Evolutionary conservation across 176 grass and related monocot species (phyloP).

Genomic region (Calamus simplicifolius): DNA sequence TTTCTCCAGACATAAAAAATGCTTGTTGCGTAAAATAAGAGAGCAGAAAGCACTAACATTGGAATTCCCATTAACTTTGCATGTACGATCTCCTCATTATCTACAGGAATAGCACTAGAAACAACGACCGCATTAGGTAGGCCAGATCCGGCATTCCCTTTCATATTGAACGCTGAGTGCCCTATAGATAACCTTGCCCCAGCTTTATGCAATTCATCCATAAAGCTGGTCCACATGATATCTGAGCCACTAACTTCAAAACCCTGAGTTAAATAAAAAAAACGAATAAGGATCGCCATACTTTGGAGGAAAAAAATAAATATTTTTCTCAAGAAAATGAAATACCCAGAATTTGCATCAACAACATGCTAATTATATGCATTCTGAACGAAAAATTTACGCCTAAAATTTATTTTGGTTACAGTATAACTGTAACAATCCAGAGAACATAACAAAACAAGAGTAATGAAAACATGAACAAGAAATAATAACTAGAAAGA

Average conservation of each 20-base stretch:
- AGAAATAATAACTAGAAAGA: too few species aligned
- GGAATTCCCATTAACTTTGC: constrained; percentile 7
- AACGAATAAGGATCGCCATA: background rate
- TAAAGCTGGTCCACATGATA: constrained; percentile 8
- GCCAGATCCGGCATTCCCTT: background rate
- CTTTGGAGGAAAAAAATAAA: background rate
- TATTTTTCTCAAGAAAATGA: too few species aligned
- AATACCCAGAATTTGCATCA: too few species aligned
- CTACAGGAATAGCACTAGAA: constrained; percentile 17
- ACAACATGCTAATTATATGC: too few species aligned
- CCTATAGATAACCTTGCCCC: constrained; percentile 8
- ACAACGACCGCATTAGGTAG: constrained; percentile 5
- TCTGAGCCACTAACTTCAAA: constrained; percentile 21
- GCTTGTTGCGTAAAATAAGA: too few species aligned
- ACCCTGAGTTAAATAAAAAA: background rate
- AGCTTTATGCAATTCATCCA: constrained; percentile 8
- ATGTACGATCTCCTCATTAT: constrained; percentile 14
- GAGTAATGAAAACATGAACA: too few species aligned
- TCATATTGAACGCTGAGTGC: constrained; percentile 3
- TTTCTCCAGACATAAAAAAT: too few species aligned
- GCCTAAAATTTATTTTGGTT: too few species aligned
- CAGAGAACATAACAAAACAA: too few species aligned
- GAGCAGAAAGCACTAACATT: constrained; percentile 4
- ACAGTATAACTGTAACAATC: too few species aligned
- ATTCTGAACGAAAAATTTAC: too few species aligned